These are phyloP conservation scores for Teratosphaeria viscida DNA, from an alignment of 2,329 filamentous ascomycete species.

Conservation along the genomic window DNA sequence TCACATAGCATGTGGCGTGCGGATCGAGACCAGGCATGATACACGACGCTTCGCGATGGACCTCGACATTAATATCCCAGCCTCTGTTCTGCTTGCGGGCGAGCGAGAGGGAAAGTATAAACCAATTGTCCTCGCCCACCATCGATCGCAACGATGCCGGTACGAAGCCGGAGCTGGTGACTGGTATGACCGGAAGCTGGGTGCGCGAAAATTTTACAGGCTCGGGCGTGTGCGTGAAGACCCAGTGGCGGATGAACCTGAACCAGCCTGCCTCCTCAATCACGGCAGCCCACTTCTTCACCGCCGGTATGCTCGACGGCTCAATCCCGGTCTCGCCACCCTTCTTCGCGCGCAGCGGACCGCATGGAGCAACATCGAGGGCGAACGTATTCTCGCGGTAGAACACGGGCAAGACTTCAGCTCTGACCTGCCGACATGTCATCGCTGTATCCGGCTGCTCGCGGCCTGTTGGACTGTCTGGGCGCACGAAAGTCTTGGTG, in stretches of 20 bases:
- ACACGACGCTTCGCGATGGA: conserved; percentile 7
- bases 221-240: not conserved
- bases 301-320: not conserved
- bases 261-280: conserved; percentile 3
- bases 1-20: conserved; percentile 1
- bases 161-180: not conserved
- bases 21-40: not conserved
- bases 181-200: not conserved
- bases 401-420: conserved; percentile 16
- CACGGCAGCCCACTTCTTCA: conserved; percentile 10
- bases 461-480: conserved; percentile 4
- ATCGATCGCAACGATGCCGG: not conserved
- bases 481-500: conserved; percentile 11
- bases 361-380: conserved; percentile 5
- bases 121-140: not conserved
- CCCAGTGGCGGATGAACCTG: not conserved
- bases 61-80: not conserved
- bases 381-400: conserved; percentile 18
- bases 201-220: not conserved
- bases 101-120: not conserved
- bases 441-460: conserved; percentile 20
- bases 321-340: not conserved
- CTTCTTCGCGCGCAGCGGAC: not conserved
- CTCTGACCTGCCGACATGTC: conserved; percentile 4
- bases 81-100: not conserved